phyloP scores from a whole-genome alignment of 371 early-diverging fungal genomes.

The Apophysomyces sp. region DNA sequence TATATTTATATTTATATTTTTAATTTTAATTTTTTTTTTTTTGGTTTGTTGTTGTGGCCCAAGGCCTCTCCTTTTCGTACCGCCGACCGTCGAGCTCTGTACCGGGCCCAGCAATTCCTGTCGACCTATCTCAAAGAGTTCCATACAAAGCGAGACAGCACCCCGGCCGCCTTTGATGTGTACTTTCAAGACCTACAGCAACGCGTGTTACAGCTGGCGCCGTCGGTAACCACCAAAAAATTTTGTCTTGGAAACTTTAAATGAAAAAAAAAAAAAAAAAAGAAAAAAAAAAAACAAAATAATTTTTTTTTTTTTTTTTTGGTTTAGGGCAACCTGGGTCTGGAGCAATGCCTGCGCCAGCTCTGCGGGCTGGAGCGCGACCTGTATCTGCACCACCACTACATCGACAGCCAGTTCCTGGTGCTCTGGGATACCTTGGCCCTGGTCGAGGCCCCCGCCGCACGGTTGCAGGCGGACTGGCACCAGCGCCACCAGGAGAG shows the following conservation, averaged over 20 bases:
- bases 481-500: background rate
- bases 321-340: background rate
- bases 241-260: background rate
- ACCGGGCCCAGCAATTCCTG: constrained; percentile 2
- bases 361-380: constrained; percentile 8
- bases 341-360: constrained; percentile 3
- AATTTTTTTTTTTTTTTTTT: background rate
- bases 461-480: background rate
- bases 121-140: constrained; percentile 6
- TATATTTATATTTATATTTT: no score
- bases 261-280: no score
- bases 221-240: background rate
- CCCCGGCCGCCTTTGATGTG: background rate
- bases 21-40: no score
- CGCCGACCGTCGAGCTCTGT: background rate
- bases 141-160: background rate
- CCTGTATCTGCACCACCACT: constrained; percentile 7
- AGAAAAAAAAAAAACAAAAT: no score
- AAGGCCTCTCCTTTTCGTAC: constrained; percentile 5
- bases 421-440: constrained; percentile 3
- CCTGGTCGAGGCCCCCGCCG: background rate
- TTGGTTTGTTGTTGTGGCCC: no score
- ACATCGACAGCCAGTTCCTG: constrained; percentile 7
- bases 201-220: constrained; percentile 1
- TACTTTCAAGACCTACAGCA: constrained; percentile 4